These are phyloP conservation scores for Pleurotus tuber-regium DNA, from an alignment of 768 basidiomycete species.

Conservation along the genomic window DNA sequence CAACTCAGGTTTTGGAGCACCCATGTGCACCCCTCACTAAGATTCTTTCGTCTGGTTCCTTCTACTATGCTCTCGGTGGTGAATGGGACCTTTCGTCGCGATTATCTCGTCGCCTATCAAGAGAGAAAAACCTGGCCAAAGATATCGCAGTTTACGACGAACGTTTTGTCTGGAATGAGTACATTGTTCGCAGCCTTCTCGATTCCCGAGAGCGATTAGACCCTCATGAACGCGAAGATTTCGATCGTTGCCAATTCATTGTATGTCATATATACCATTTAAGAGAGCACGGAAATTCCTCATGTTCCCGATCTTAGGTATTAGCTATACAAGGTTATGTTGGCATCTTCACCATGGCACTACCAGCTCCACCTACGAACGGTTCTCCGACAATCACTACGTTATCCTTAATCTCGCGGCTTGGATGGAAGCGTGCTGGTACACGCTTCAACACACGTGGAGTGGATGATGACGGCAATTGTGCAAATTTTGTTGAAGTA, in stretches of 20 bases:
- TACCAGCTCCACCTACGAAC: conserved; percentile 72
- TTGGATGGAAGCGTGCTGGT: conserved; percentile 94
- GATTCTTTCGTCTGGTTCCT: conserved; percentile 87
- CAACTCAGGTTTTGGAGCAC: conserved; percentile 72
- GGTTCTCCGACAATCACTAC: conserved; percentile 73
- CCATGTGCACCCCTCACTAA: conserved; percentile 89
- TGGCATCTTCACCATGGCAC: conserved; percentile 75
- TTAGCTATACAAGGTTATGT: conserved; percentile 94
- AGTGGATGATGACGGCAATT: conserved; percentile 92
- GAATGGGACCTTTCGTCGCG: conserved; percentile 90
- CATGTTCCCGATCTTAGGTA: conserved; percentile 43
- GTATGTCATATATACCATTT: conserved; percentile 40
- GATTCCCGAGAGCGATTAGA: conserved; percentile 85
- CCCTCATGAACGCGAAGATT: conserved; percentile 58
- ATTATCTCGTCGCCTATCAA: conserved; percentile 64
- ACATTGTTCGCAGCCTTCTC: conserved; percentile 80
- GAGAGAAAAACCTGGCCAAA: conserved; percentile 38
- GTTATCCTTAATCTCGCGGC: conserved; percentile 77
- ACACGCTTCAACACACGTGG: conserved; percentile 97
- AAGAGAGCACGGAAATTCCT: neutral
- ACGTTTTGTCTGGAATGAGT: conserved; percentile 95
- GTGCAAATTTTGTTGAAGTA: conserved; percentile 96
- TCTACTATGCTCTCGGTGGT: conserved; percentile 85
- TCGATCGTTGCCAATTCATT: conserved; percentile 84
- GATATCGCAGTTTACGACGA: conserved; percentile 71